These are phyloP conservation scores for Hemerocallis citrina DNA, from an alignment of 106 monocot genomes.

Conservation along the genomic window DNA sequence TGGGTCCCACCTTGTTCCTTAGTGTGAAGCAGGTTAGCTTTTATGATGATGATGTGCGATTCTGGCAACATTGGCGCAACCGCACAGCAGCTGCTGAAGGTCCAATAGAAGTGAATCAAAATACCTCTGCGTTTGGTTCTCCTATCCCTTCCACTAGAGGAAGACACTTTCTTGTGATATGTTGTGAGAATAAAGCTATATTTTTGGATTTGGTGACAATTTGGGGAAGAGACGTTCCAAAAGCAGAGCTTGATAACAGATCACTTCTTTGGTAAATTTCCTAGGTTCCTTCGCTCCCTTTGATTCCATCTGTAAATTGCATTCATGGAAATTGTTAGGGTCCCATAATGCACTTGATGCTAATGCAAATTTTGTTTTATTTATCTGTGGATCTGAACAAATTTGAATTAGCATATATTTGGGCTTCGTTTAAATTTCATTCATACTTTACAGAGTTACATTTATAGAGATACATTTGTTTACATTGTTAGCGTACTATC, in stretches of 20 bases:
- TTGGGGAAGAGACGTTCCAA: slow-evolving; percentile 94
- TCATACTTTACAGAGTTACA: too few species aligned
- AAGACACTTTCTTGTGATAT: slow-evolving; percentile 97
- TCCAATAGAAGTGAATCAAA: slow-evolving; percentile 59
- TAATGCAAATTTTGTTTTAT: too few species aligned
- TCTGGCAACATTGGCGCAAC: slow-evolving; percentile 90
- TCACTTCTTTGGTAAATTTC: slow-evolving; percentile 81
- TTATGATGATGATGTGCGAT: slow-evolving; percentile 94
- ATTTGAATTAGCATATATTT: too few species aligned
- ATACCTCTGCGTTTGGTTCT: slow-evolving; percentile 66
- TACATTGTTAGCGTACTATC: too few species aligned
- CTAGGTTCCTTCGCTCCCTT: background rate
- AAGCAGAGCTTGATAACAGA: slow-evolving; percentile 93
- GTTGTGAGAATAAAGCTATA: slow-evolving; percentile 95
- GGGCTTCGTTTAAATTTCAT: too few species aligned
- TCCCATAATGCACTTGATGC: too few species aligned
- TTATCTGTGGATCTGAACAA: too few species aligned
- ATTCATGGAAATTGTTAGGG: too few species aligned
- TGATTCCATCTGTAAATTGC: too few species aligned
- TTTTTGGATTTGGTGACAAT: slow-evolving; percentile 98
- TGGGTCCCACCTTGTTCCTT: slow-evolving; percentile 1
- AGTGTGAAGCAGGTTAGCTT: slow-evolving; percentile 98
- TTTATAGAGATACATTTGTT: too few species aligned
- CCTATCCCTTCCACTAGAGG: slow-evolving; percentile 87
- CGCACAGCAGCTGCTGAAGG: slow-evolving; percentile 87